Evolutionary conservation across 2,329 filamentous ascomycete genomes (phyloP).

Genomic region (Microdochium trichocladiopsis): DNA sequence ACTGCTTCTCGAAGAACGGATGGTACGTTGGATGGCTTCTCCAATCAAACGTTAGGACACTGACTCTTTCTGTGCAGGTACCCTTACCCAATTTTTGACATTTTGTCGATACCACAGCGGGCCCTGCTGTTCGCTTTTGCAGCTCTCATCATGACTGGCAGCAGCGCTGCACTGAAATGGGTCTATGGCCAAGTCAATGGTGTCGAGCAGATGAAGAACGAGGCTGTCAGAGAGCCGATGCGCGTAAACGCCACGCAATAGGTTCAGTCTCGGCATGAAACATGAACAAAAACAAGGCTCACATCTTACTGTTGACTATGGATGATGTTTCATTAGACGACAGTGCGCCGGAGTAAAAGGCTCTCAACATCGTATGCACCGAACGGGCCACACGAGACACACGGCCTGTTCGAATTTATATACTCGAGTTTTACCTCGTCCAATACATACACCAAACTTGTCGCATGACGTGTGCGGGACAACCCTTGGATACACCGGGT

Average conservation of each 20-base stretch:
- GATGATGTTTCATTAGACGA: too few species aligned
- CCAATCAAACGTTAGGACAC: neutral
- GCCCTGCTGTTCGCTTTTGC: slow-evolving; percentile 62
- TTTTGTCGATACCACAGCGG: slow-evolving; percentile 60
- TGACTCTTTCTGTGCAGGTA: slow-evolving; percentile 48
- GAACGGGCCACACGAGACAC: too few species aligned
- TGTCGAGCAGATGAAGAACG: slow-evolving; percentile 29
- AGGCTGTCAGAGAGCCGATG: slow-evolving; percentile 14
- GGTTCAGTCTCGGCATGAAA: neutral
- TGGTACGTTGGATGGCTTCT: slow-evolving; percentile 32
- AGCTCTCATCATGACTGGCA: slow-evolving; percentile 64
- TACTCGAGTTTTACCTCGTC: too few species aligned
- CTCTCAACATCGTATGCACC: too few species aligned
- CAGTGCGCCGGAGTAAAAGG: too few species aligned
- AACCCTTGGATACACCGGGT: too few species aligned
- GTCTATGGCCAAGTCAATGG: slow-evolving; percentile 63
- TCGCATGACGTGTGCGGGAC: too few species aligned
- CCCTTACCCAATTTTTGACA: slow-evolving; percentile 77
- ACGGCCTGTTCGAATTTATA: too few species aligned
- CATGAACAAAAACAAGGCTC: neutral
- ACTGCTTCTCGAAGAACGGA: slow-evolving; percentile 61
- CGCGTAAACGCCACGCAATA: neutral
- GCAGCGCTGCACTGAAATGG: slow-evolving; percentile 62
- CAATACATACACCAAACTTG: too few species aligned
- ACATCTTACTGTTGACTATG: too few species aligned